phyloP scores from a whole-genome alignment of 169 alveolate genomes.

The Cyclospora cayetanensis region DNA sequence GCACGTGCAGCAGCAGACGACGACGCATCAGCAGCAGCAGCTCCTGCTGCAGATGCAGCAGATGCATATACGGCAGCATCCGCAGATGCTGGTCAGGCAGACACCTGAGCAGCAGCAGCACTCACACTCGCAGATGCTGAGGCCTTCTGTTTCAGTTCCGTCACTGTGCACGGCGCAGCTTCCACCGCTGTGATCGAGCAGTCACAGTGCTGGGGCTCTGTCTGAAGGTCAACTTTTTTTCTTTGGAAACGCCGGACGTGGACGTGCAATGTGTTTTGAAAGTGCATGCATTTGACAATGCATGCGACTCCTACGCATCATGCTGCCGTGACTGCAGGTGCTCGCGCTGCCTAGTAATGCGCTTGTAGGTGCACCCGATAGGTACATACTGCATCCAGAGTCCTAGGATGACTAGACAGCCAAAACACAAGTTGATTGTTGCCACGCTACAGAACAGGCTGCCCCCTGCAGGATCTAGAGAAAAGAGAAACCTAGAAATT shows the following conservation, averaged over 20 bases:
- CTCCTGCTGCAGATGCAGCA: background rate
- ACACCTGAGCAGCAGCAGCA: background rate
- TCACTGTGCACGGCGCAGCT: background rate
- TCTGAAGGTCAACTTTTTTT: no score
- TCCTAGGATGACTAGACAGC: background rate
- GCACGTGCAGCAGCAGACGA: background rate
- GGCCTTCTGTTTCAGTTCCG: background rate
- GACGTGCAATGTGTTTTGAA: background rate
- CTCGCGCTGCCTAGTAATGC: background rate
- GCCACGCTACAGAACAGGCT: background rate
- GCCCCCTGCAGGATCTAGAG: background rate
- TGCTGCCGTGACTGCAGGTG: background rate
- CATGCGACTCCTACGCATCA: background rate
- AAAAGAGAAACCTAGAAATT: background rate
- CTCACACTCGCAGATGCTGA: background rate
- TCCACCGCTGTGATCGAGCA: background rate
- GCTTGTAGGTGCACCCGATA: no score
- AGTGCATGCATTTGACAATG: background rate
- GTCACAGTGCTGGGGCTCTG: no score
- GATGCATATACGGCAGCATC: background rate
- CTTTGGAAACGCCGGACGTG: no score
- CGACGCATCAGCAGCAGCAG: background rate
- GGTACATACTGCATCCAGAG: no score
- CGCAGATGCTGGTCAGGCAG: no score
- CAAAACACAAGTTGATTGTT: background rate